Evolutionary conservation across 768 basidiomycete genomes (phyloP).

Genomic region (Xerocomellus amylosporus): DNA sequence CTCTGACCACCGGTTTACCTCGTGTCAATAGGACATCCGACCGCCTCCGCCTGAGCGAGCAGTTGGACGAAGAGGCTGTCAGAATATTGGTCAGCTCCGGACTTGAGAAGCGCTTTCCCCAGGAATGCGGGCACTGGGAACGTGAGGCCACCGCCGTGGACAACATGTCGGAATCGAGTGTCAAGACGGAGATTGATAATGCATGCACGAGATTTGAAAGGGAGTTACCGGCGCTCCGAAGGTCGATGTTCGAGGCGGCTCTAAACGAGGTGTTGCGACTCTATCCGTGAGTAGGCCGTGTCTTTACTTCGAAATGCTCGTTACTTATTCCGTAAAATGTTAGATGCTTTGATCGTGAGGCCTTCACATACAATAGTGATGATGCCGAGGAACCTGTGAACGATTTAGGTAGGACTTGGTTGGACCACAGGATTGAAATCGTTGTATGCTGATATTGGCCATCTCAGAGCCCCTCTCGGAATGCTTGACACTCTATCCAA

Average conservation of each 20-base stretch:
- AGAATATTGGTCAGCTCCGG: conserved; percentile 30
- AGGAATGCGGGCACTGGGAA: too few species aligned
- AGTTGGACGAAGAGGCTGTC: conserved; percentile 26
- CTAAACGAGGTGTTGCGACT: conserved; percentile 18
- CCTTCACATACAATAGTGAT: neutral
- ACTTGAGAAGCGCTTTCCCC: conserved; percentile 25
- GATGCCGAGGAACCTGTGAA: too few species aligned
- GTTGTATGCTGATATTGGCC: neutral
- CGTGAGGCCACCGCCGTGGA: too few species aligned
- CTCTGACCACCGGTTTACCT: too few species aligned
- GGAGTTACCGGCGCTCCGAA: conserved; percentile 7
- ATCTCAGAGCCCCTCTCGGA: conserved; percentile 10
- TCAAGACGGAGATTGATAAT: too few species aligned
- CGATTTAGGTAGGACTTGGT: neutral
- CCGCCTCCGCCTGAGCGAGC: conserved; percentile 22
- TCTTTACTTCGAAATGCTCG: neutral
- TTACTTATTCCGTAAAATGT: too few species aligned
- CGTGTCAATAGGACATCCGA: conserved; percentile 3
- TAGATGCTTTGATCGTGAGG: neutral
- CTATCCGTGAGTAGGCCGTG: conserved; percentile 24
- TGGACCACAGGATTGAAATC: neutral
- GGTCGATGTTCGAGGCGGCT: conserved; percentile 24
- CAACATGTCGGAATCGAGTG: too few species aligned
- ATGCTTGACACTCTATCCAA: conserved; percentile 11
- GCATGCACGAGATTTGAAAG: neutral